Evolutionary conservation across 768 basidiomycete genomes (phyloP), one percentile per base, ranked within the genome.

Genomic region (Mycena alexandri): DNA sequence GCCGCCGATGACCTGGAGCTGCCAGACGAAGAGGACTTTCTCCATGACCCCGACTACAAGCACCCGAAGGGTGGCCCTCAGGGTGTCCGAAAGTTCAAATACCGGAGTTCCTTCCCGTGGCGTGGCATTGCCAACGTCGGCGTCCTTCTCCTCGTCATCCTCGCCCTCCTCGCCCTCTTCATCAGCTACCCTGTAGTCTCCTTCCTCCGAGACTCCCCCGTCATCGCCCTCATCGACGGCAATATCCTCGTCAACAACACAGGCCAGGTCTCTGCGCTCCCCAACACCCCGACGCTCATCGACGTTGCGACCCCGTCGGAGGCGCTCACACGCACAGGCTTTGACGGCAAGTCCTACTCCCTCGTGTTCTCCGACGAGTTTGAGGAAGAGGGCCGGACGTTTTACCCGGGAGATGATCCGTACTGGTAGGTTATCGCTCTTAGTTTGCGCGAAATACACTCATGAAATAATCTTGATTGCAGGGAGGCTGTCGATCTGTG

Each of bases 331-430:
- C 83, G 91, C 22, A 90, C 82, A 3, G 94, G 94, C 2, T 93
- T 85, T 69, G 93, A 96, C 76, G 90, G 91, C 5, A 59, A 88
- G 43, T 73, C 83, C 0, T 95, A 94, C 74, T 82, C 87, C 34
- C 81, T 90, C 55, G 89, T 92, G 29, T 94, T 93, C 75, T 89
- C 86, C 5, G 93, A 94, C 77, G 93, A 93, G 80, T 94, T 94
- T 77, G 85, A 92, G 60, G 74, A 70, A 24, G 87, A 88, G 1
- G 92, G 91, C 5, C 77, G 90, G 38, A 83, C 89, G 7, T 91
- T 92, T 75, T 88, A 86, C 73, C 83, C 87, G 4, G 88, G 81
- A 2, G 82, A 84, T 44, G 72, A 73, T 21, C 72, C 72, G 19
- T 73, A 57, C 33, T 71, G 70, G 67, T 63, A 29, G 2, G 38